Evolutionary conservation across 768 basidiomycete species (phyloP).

Genomic region (Russula virescens): DNA sequence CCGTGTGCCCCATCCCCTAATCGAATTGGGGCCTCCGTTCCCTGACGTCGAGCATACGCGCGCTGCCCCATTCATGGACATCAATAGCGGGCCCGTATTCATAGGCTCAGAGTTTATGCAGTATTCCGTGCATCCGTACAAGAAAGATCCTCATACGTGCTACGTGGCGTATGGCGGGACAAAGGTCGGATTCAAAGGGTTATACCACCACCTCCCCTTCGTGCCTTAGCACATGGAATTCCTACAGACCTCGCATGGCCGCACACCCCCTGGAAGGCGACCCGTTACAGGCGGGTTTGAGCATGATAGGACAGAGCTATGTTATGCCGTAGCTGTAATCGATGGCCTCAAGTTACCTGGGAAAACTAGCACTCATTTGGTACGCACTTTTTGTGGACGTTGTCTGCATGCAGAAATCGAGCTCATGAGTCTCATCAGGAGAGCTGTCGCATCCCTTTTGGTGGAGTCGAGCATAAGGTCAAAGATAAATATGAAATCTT

Average conservation of each 20-base stretch:
- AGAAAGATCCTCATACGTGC: constrained; percentile 42
- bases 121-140: constrained; percentile 74
- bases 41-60: constrained; percentile 41
- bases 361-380: constrained; percentile 66
- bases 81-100: constrained; percentile 57
- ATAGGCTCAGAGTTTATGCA: constrained; percentile 67
- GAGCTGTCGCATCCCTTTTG: constrained; percentile 7
- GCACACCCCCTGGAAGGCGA: constrained; percentile 48
- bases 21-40: constrained; percentile 38
- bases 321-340: constrained; percentile 56
- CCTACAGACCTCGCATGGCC: constrained; percentile 56
- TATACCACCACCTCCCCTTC: constrained; percentile 73
- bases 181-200: constrained; percentile 55
- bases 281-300: constrained; percentile 76
- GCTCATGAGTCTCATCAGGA: neutral
- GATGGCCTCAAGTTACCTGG: constrained; percentile 59
- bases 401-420: neutral
- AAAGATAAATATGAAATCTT: constrained; percentile 40
- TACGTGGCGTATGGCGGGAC: constrained; percentile 58
- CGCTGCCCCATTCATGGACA: constrained; percentile 49
- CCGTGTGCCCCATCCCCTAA: constrained; percentile 63
- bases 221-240: constrained; percentile 65
- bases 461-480: constrained; percentile 32
- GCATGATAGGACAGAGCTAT: constrained; percentile 57
- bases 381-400: constrained; percentile 29